Evolutionary conservation across 1,284 basidiomycete genomes (phyloP).

Genomic region (Ceratobasidium sp.): DNA sequence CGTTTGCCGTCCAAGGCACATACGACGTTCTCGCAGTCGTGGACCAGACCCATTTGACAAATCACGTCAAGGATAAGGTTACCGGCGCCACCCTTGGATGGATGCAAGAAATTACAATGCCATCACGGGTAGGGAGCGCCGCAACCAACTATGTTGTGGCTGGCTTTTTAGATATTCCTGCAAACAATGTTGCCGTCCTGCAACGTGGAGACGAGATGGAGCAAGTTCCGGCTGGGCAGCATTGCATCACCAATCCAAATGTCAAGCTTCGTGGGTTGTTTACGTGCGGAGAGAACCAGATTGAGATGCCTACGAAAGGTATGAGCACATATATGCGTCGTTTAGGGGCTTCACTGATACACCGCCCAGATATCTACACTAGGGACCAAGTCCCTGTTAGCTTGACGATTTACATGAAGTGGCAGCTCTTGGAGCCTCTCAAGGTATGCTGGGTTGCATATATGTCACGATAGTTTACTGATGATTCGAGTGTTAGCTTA

Average conservation of each 20-base stretch:
- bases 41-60: constrained; percentile 77
- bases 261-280: constrained; percentile 77
- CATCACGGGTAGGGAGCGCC: constrained; percentile 56
- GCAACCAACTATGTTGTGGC: constrained; percentile 72
- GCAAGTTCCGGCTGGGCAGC: constrained; percentile 76
- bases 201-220: constrained; percentile 80
- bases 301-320: constrained; percentile 85
- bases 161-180: constrained; percentile 78
- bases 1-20: constrained; percentile 73
- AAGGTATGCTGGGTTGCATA: constrained; percentile 52
- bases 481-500: constrained; percentile 52
- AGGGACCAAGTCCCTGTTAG: constrained; percentile 83
- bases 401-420: constrained; percentile 80
- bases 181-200: constrained; percentile 81
- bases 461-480: constrained; percentile 20
- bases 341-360: background rate
- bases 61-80: constrained; percentile 64
- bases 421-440: constrained; percentile 77
- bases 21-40: constrained; percentile 78
- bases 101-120: constrained; percentile 78
- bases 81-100: constrained; percentile 41
- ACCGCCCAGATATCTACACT: constrained; percentile 62
- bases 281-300: constrained; percentile 78
- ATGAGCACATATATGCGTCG: constrained; percentile 44
- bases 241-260: constrained; percentile 79